Base-by-base conservation (phyloP, 2,329 filamentous ascomycete genomes). In the Phaeosphaeriaceae sp. region DNA sequence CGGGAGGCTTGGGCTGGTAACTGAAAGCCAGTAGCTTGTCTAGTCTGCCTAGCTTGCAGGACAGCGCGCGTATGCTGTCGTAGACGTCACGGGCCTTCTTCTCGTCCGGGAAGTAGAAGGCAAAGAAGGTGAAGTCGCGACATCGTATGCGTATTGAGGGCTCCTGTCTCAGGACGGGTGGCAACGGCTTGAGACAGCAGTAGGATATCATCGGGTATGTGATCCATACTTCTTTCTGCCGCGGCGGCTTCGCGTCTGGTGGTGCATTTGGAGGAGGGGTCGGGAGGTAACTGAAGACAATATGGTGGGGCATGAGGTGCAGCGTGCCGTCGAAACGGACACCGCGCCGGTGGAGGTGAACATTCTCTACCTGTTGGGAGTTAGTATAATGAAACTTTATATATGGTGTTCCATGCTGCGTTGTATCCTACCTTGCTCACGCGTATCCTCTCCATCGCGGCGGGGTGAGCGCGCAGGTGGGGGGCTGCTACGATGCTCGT, bases 51-150 rank as follows among this genome's bases (percentile, higher is more conserved):
- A 96, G 80, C 70, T 88, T 93, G 80, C 92, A 97, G 0, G 93
- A 94, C 70, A 91, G 87, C 45, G 84, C 80, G 61, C 90, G 91
- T 64, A 99, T 91, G 61, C 88, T 93, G 57, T 97, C 93, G 76
- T 93, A 99, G 1, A 91, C 91, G 65, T 96, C 91, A 57, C 91
- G 88, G 9, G 92, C 94, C 64, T 88, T 84, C 53, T 84, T 84
- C 70, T 93, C 90, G 56, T 90, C 87, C 20, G 81, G 74, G 74
- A 99, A 96, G 78, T 93, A 93, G 79, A 99, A 93, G 61, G 91
- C 93, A 60, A 97, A 88, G 78, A 93, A 97, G 49, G 88, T 94
- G 76, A 99, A 98, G 81, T 99, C 95, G 57, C 94, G 91, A 74
- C 93, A 93, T 53, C 93, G 89, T 61, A 99, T 82, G 52, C 94